Conservation (phyloP, 1,284 basidiomycete genomes). For the Cerioporus squamosus region DNA sequence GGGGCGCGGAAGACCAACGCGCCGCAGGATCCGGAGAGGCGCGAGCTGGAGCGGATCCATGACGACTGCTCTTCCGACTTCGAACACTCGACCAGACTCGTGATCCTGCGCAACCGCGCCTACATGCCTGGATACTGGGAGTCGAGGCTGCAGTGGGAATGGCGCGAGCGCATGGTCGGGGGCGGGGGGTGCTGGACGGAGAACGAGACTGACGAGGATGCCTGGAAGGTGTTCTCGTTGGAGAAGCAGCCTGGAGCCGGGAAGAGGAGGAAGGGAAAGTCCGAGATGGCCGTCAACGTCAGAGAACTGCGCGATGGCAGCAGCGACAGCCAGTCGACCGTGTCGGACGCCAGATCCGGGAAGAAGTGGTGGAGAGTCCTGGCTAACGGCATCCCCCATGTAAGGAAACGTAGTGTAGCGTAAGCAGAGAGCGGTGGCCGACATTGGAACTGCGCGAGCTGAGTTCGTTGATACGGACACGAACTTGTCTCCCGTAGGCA, state of each 20-base stretch:
- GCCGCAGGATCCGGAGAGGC: not conserved
- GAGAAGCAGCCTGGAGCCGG: not conserved
- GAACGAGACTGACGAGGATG: constrained; percentile 16
- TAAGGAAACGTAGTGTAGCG: not conserved
- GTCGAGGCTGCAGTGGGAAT: constrained; percentile 15
- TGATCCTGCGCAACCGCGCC: constrained; percentile 7
- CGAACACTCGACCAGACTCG: constrained; percentile 1
- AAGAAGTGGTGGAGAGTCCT: constrained; percentile 14
- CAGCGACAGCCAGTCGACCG: not conserved
- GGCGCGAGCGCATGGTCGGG: constrained; percentile 17
- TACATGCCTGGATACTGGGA: constrained; percentile 18
- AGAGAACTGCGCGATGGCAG: not conserved
- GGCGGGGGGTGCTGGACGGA: constrained; percentile 21
- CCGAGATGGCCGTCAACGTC: not conserved
- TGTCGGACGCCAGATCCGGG: not conserved
- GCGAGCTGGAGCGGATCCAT: constrained; percentile 10
- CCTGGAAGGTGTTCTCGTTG: constrained; percentile 9
- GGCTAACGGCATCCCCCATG: constrained; percentile 2
- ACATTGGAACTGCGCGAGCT: too few relatives aligned
- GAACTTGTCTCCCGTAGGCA: too few relatives aligned
- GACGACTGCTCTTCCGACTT: not conserved
- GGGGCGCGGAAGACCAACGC: constrained; percentile 6
- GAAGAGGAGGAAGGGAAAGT: not conserved
- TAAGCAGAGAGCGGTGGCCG: not conserved
- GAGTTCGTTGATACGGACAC: too few relatives aligned